Base-by-base conservation (phyloP, 345 rosid species). In the Populus pruinosa region DNA sequence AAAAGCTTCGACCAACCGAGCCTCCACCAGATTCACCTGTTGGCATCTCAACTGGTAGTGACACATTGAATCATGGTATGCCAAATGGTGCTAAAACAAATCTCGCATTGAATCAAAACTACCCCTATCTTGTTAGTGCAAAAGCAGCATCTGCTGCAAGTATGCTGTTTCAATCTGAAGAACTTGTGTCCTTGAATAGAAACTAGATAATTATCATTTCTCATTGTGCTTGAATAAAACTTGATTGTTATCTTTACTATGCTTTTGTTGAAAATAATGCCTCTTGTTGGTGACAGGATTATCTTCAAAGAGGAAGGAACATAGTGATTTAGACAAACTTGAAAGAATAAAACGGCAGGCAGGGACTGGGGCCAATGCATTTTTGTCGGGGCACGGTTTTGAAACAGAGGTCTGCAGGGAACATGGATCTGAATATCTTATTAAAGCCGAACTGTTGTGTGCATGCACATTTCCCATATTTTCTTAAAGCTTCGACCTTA, bases 231-330 rank as follows among this genome's bases (percentile, higher is more conserved):
- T 36, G 8, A 27, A 17, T 47, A 29, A 75, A 56, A 31, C 27
- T 5, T 10, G 6, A 17, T 39, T 63, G 33, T 23, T 63, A 31
- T 3, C 13, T n/a, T 71, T 11, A 13, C n/a, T 14, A 17, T 49
- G 21, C 31, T 50, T 55, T 13, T 59, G 20, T 25, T n/a, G 18
- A 39, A 67, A 72, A 71, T 39, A 70, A 78, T 83, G 69, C 64
- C 23, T 78, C 72, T 50, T 83, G 72, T 44, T 79, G 81, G 61
- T 8, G 44, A 64, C 87, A 91, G 93, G 88, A 80, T 71, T 72
- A 67, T 67, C 61, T 39, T 71, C 73, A 56, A 93, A 90, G 87
- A 89, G 91, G 87, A 91, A 92, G 85, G 87, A 79, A 75, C 80
- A 53, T 62, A 67, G 73, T 78, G 86, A 87, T 73, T 50, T 71